phyloP scores from a whole-genome alignment of 2,329 filamentous ascomycete species.

The Aurifilum marmelostoma region DNA sequence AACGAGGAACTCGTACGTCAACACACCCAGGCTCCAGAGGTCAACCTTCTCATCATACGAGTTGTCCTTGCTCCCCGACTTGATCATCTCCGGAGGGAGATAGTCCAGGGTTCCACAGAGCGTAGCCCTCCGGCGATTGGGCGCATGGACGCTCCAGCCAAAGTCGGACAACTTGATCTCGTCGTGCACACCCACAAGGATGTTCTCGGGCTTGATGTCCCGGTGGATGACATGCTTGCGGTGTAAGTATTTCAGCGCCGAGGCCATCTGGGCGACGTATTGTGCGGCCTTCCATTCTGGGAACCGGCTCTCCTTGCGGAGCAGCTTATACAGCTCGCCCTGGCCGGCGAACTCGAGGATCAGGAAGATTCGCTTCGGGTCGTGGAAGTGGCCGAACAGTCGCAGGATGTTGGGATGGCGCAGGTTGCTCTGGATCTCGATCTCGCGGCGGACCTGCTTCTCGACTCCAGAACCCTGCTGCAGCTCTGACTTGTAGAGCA shows the following conservation, averaged over 20 bases:
- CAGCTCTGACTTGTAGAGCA: slow-evolving; percentile 82
- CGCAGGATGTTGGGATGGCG: slow-evolving; percentile 84
- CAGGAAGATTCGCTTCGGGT: slow-evolving; percentile 83
- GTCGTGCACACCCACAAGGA: slow-evolving; percentile 91
- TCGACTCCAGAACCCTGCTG: slow-evolving; percentile 77
- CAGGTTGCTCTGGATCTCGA: slow-evolving; percentile 87
- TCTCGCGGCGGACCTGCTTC: slow-evolving; percentile 84
- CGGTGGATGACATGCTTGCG: slow-evolving; percentile 97
- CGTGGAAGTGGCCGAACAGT: slow-evolving; percentile 86
- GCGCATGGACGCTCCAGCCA: slow-evolving; percentile 97
- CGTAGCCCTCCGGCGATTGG: slow-evolving; percentile 89
- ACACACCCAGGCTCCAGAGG: slow-evolving; percentile 90
- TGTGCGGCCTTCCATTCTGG: slow-evolving; percentile 85
- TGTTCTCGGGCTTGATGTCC: slow-evolving; percentile 98
- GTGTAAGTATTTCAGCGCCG: slow-evolving; percentile 85
- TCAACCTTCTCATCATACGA: slow-evolving; percentile 96
- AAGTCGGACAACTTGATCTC: slow-evolving; percentile 99
- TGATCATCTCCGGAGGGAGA: slow-evolving; percentile 96
- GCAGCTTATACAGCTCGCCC: slow-evolving; percentile 86
- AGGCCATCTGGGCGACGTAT: slow-evolving; percentile 90
- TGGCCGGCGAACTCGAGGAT: slow-evolving; percentile 86
- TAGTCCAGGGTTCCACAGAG: slow-evolving; percentile 99
- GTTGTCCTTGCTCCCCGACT: slow-evolving; percentile 77
- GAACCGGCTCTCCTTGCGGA: slow-evolving; percentile 77
- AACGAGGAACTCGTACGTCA: slow-evolving; percentile 95